Evolutionary conservation across 1,284 basidiomycete genomes (phyloP), one percentile per base, ranked within the genome.

Genomic region (Heterobasidion irregulare): DNA sequence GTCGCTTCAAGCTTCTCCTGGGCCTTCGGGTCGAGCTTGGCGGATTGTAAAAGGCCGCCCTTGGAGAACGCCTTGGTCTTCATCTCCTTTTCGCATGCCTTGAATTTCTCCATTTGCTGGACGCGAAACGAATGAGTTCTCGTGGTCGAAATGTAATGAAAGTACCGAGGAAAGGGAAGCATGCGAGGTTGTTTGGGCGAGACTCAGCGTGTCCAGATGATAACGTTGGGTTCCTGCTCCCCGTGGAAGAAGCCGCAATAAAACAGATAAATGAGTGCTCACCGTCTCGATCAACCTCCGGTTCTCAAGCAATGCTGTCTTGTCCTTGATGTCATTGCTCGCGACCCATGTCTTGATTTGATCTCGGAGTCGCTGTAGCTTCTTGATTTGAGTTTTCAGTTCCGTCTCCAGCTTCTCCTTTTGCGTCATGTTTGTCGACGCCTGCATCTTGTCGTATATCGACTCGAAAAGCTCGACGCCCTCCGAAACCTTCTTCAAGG

Each of bases 21-120:
- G 59, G 97, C 94, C 68, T 92, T 94, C 52, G 97, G 97, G 70
- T 99, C 97, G 34, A 99, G 85, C 66, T 92, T 92, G 48, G 93
- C 83, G 4, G 94, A 94, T 56, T 95, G 93, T 60, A 91, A 98
- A 38, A 99, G 81, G 41, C 97, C 97, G 71, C 98, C 97, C 72
- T 99, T 99, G 35, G 95, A 98, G 75, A 99, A 99, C 0, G 97
- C 97, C 71, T 99, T 99, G 59, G 97, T 99, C 82, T 99, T 99
- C 94, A 99, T 98, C 74, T 99, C 97, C 77, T 99, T 99, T 76
- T 99, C 97, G 72, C 94, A 93, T 26, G 96, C 96, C 68, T 99
- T 99, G 83, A 99, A 99, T 68, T 93, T 94, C 76, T 99, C 97
- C 97, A 99, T 99, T 97, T 99, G 97, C 95, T 98, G 72, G 10